Conservation (phyloP, 1,139 yeast species). For the Spathaspora sp. region DNA sequence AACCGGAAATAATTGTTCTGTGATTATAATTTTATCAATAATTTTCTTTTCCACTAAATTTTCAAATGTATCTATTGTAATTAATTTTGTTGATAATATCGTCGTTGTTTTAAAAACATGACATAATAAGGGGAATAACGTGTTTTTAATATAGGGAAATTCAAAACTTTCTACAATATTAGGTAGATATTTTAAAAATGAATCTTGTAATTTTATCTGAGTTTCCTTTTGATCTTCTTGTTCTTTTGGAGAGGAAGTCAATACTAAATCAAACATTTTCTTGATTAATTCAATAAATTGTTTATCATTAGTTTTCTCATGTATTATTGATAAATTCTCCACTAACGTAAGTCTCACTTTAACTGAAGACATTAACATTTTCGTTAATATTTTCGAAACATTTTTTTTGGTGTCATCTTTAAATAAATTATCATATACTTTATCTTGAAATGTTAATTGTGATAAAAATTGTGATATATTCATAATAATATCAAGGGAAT, state of each 20-base stretch:
- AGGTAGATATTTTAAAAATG: constrained; percentile 47
- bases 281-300: constrained; percentile 37
- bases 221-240: constrained; percentile 24
- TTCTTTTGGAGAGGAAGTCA: constrained; percentile 29
- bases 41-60: constrained; percentile 55
- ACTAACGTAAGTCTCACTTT: constrained; percentile 45
- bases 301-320: constrained; percentile 51
- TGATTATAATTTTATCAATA: constrained; percentile 69
- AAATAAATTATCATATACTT: constrained; percentile 45
- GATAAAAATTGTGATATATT: constrained; percentile 69
- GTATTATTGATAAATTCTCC: constrained; percentile 53
- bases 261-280: constrained; percentile 26
- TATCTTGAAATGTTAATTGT: constrained; percentile 73
- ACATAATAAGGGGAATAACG: constrained; percentile 69
- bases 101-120: constrained; percentile 81
- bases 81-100: constrained; percentile 70
- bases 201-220: constrained; percentile 55
- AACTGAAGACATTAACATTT: constrained; percentile 37
- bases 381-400: constrained; percentile 41
- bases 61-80: constrained; percentile 66
- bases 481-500: constrained; percentile 57
- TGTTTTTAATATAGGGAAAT: constrained; percentile 71
- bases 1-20: constrained; percentile 77
- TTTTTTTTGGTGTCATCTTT: constrained; percentile 30
- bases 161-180: constrained; percentile 53